Percentiles rank a stretch among this genome's conserved stretches.
These are phyloP conservation scores for Tulasnella calospora DNA, from an alignment of 768 basidiomycete species.

Conservation along the genomic window DNA sequence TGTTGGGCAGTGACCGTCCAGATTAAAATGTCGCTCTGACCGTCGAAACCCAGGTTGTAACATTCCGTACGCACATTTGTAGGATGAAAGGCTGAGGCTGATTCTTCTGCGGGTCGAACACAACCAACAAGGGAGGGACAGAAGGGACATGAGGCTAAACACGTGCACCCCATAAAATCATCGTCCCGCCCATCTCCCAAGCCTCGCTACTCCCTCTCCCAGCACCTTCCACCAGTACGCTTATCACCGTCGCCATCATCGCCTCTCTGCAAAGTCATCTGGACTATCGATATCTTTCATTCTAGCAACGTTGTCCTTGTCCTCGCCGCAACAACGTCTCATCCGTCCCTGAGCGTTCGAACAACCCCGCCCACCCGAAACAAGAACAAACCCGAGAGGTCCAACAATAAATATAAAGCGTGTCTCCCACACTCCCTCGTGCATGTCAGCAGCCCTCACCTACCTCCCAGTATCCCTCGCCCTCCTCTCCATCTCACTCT, in stretches of 20 bases:
- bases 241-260: neutral
- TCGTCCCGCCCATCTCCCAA: neutral
- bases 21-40: too few species aligned
- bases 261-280: neutral
- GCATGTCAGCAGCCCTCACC: constrained; percentile 5
- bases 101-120: neutral
- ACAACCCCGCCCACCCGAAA: neutral
- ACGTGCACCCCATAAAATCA: constrained; percentile 7
- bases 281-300: too few species aligned
- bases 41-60: too few species aligned
- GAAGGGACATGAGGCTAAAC: constrained; percentile 6
- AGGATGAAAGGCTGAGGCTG: too few species aligned
- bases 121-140: neutral
- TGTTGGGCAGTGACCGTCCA: too few species aligned
- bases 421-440: constrained; percentile 7
- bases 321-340: neutral
- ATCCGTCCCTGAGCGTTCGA: neutral
- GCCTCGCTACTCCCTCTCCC: neutral
- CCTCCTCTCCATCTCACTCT: constrained; percentile 24
- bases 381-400: neutral
- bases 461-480: constrained; percentile 19
- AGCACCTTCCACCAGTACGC: neutral
- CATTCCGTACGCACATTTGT: too few species aligned
- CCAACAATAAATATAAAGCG: neutral
- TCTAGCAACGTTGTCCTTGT: neutral